Evolutionary conservation across 2,329 filamentous ascomycete genomes (phyloP).

Genomic region (Ophiostoma himal-ulmi): DNA sequence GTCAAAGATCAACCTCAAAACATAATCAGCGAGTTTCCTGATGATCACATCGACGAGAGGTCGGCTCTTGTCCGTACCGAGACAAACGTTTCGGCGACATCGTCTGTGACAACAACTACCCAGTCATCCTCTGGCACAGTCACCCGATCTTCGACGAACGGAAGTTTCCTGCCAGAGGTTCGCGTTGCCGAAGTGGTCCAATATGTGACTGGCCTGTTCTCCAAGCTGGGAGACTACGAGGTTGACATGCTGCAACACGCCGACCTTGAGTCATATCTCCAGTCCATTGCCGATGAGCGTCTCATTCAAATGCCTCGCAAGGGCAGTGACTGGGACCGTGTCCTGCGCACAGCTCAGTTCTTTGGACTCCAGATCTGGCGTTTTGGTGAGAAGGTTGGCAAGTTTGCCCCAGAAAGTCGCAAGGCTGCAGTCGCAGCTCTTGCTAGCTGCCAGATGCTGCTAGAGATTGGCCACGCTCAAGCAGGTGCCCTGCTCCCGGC

Average conservation of each 20-base stretch:
- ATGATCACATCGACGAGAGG: neutral
- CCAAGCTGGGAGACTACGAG: constrained; percentile 30
- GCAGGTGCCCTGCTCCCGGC: constrained; percentile 37
- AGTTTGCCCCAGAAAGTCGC: constrained; percentile 29
- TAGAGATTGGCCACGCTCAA: constrained; percentile 38
- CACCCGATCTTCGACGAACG: constrained; percentile 3
- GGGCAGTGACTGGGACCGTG: constrained; percentile 40
- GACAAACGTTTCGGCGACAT: neutral
- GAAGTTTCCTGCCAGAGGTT: constrained; percentile 14
- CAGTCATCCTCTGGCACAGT: neutral
- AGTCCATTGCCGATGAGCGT: constrained; percentile 37
- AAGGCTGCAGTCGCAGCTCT: constrained; percentile 33
- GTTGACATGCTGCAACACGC: constrained; percentile 29
- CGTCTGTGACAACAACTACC: neutral
- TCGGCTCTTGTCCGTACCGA: neutral
- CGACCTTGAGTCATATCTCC: constrained; percentile 33
- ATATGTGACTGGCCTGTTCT: constrained; percentile 25
- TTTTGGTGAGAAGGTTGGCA: constrained; percentile 34
- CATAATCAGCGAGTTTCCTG: neutral
- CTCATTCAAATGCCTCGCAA: constrained; percentile 38
- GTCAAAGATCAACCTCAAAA: neutral
- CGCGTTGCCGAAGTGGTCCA: constrained; percentile 21
- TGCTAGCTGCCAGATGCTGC: constrained; percentile 36
- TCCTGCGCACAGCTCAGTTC: constrained; percentile 38
- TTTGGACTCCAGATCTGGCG: constrained; percentile 38